Evolutionary conservation across 148 eudicot genomes (phyloP).

Genomic region (Cornus controversa): DNA sequence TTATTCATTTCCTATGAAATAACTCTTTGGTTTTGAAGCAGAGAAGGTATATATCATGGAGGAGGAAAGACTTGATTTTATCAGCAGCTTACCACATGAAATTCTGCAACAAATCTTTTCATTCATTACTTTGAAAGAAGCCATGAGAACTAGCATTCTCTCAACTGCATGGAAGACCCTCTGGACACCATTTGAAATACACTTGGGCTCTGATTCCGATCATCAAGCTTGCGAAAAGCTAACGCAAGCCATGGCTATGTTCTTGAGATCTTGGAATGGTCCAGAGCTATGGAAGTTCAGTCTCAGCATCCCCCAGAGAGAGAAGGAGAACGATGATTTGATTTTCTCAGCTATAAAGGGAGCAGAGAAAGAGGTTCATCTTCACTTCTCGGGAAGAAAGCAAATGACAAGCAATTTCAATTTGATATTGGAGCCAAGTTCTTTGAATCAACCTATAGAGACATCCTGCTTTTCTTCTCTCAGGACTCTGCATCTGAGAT

Average conservation of each 20-base stretch:
- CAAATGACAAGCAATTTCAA: background rate
- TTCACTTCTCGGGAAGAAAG: conserved; percentile 8
- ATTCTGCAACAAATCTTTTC: conserved; percentile 17
- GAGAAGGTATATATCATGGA: background rate
- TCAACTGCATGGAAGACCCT: conserved; percentile 25
- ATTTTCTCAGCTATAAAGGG: conserved; percentile 9
- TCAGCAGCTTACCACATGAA: conserved; percentile 19
- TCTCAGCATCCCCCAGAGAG: background rate
- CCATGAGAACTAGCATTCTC: conserved; percentile 17
- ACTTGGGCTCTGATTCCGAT: conserved; percentile 8
- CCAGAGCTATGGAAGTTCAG: conserved; percentile 11
- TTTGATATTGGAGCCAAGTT: background rate
- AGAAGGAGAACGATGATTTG: background rate
- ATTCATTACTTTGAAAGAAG: conserved; percentile 22
- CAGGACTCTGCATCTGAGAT: conserved; percentile 19
- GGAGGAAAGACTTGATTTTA: conserved; percentile 6
- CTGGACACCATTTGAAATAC: conserved; percentile 5
- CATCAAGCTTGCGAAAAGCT: conserved; percentile 4
- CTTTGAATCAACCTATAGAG: background rate
- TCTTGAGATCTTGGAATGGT: background rate
- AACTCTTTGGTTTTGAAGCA: background rate
- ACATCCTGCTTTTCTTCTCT: background rate
- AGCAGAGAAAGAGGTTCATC: conserved; percentile 16
- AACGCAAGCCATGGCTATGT: background rate
- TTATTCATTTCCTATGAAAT: background rate